Percentiles rank a stretch among this genome's conserved stretches.
Conservation (phyloP, 225 moss, liverwort and hornwort species). For the Bryum argenteum region DNA sequence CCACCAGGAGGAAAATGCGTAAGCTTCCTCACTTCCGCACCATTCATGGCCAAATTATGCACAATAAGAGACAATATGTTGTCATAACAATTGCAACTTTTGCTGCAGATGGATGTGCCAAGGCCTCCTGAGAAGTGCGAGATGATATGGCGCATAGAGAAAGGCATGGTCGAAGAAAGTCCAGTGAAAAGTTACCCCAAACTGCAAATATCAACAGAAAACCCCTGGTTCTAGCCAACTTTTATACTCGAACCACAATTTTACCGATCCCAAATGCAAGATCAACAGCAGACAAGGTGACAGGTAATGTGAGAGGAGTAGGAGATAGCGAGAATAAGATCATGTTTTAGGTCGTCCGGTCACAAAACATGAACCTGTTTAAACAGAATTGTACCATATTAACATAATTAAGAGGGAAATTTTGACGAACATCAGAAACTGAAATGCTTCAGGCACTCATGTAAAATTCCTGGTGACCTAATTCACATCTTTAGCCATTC, state of each 20-base stretch:
- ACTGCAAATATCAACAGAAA: slow-evolving; percentile 41
- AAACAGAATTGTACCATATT: not conserved
- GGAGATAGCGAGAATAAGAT: not conserved
- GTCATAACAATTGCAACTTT: not conserved
- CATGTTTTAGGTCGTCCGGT: not conserved
- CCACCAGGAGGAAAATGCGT: slow-evolving; percentile 56
- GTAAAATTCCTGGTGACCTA: not conserved
- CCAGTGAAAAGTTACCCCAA: slow-evolving; percentile 44
- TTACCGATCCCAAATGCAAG: not conserved
- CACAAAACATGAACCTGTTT: not conserved
- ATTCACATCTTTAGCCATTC: not conserved
- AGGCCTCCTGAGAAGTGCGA: slow-evolving; percentile 49
- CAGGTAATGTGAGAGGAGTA: not conserved
- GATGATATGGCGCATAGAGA: slow-evolving; percentile 37
- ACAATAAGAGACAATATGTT: not conserved
- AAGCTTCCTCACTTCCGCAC: slow-evolving; percentile 4
- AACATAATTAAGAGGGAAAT: not conserved
- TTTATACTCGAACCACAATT: not conserved
- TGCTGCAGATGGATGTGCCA: slow-evolving; percentile 42
- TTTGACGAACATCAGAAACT: not conserved
- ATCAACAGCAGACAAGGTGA: not conserved
- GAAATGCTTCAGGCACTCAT: not conserved
- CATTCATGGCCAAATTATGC: too few relatives aligned
- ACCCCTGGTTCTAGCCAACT: slow-evolving; percentile 38
- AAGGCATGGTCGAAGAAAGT: slow-evolving; percentile 49